Evolutionary conservation across 1,139 yeast species (phyloP).

Genomic region (Yamadazyma spencermartinsiae): DNA sequence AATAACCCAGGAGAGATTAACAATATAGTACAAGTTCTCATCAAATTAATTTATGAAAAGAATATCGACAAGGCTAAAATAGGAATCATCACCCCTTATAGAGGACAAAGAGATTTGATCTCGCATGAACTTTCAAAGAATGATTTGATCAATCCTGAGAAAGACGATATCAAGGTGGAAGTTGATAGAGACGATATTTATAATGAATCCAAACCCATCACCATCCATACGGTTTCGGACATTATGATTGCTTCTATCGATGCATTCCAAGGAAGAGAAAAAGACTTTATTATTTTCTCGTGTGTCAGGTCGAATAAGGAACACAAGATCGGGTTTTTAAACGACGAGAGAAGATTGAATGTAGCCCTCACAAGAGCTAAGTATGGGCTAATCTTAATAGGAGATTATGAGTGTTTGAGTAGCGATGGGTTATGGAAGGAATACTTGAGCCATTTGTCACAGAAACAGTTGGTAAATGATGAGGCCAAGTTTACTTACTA

Average conservation of each 20-base stretch:
- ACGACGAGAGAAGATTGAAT: slow-evolving; percentile 57
- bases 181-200: slow-evolving; percentile 57
- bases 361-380: slow-evolving; percentile 67
- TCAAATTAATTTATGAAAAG: slow-evolving; percentile 53
- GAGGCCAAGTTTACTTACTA: slow-evolving; percentile 9
- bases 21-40: slow-evolving; percentile 46
- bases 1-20: slow-evolving; percentile 54
- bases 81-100: slow-evolving; percentile 70
- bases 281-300: slow-evolving; percentile 57
- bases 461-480: slow-evolving; percentile 17
- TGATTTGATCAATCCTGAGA: slow-evolving; percentile 54
- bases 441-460: slow-evolving; percentile 41
- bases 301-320: slow-evolving; percentile 58
- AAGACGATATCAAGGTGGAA: slow-evolving; percentile 49
- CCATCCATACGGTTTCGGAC: slow-evolving; percentile 62
- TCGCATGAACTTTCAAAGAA: slow-evolving; percentile 52
- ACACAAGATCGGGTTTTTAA: slow-evolving; percentile 56
- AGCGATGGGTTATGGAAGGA: slow-evolving; percentile 57
- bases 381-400: slow-evolving; percentile 55
- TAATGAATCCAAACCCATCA: slow-evolving; percentile 49
- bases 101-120: slow-evolving; percentile 68
- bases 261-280: slow-evolving; percentile 69
- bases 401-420: slow-evolving; percentile 53
- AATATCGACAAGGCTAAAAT: slow-evolving; percentile 50
- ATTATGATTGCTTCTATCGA: slow-evolving; percentile 70